Evolutionary conservation across 192 early-diverging fungal species (phyloP), one percentile per base, ranked within the genome.

Genomic region (Gaertneriomyces semiglobifer): DNA sequence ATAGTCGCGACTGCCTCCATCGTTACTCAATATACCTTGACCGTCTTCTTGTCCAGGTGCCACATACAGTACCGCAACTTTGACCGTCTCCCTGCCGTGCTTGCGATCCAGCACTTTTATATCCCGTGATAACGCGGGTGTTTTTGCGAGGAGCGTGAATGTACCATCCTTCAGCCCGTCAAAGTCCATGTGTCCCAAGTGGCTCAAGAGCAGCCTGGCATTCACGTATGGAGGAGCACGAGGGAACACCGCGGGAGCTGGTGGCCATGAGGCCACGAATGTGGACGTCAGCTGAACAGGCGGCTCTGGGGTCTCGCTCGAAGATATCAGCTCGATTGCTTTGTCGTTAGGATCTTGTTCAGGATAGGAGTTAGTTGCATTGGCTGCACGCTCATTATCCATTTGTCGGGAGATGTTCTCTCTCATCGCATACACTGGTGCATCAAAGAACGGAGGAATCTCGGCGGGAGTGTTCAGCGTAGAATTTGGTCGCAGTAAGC

Each of bases 51-150:
- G 95, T 1, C 91, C 93, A 9, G 84, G 81, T 0, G 84, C 93
- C 33, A 99, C 93, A 79, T 99, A 99, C 5, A 99, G 58, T 2
- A 99, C 55, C 4, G 91, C 96, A 50, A 96, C 73, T 62, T 99
- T 97, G 68, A 94, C 82, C 0, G 88, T 89, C 71, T 96, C 95
- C 8, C 89, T 84, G n/a, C 87, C 86, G 69, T 84, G 85, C 65
- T 90, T 92, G 52, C 86, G 82, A 71, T 94, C 92, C 12, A 94
- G 72, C 18, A 87, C 89, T 60, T 84, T 80, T 19, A 94, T 71
- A 65, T 94, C 92, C 18, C 92, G 71, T 57, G 72, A 79, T 16
- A 94, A 70, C 0, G 84, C 73, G 0, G 84, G 69, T 0, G 85
- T 74, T 58, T 91, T 92, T 11, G 80, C 81, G 44, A 94, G 64